Conservation (phyloP, 2,329 filamentous ascomycete genomes). For the Ophiosphaerella herpotricha region DNA sequence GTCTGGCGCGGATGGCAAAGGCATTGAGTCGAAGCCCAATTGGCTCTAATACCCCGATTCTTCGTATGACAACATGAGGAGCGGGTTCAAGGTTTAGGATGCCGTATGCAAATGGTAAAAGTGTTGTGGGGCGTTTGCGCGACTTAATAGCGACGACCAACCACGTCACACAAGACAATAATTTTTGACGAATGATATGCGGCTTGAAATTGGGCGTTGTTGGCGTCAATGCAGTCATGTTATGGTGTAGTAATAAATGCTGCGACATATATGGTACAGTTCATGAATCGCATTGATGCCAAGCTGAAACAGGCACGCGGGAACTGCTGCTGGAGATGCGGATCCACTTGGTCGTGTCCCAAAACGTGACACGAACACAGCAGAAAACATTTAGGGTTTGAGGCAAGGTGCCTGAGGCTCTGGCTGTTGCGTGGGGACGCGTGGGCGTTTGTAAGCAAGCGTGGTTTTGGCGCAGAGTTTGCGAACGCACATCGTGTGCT, state of each 20-base stretch:
- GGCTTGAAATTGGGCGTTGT: slow-evolving; percentile 4
- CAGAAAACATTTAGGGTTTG: slow-evolving; percentile 15
- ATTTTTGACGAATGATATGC: not conserved
- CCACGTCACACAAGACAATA: no score
- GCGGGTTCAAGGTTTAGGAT: slow-evolving; percentile 42
- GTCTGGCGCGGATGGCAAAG: slow-evolving; percentile 45
- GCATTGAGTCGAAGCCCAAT: slow-evolving; percentile 56
- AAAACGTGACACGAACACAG: slow-evolving; percentile 12
- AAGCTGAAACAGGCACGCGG: slow-evolving; percentile 16
- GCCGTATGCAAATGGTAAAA: not conserved
- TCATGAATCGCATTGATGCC: slow-evolving; percentile 8
- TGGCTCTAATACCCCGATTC: slow-evolving; percentile 54
- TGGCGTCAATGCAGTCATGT: slow-evolving; percentile 18
- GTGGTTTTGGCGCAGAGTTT: not conserved
- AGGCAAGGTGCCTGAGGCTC: slow-evolving; percentile 5
- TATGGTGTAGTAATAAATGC: slow-evolving; percentile 14
- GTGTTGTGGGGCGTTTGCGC: slow-evolving; percentile 3
- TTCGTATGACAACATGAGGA: slow-evolving; percentile 57
- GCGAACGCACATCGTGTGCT: no score
- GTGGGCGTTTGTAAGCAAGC: not conserved
- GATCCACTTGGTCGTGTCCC: slow-evolving; percentile 7
- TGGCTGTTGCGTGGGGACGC: slow-evolving; percentile 11
- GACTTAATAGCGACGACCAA: not conserved
- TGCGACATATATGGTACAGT: slow-evolving; percentile 19
- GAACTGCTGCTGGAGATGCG: slow-evolving; percentile 4